Conservation (phyloP, 2,329 filamentous ascomycete genomes). For the Talaromyces sp. region DNA sequence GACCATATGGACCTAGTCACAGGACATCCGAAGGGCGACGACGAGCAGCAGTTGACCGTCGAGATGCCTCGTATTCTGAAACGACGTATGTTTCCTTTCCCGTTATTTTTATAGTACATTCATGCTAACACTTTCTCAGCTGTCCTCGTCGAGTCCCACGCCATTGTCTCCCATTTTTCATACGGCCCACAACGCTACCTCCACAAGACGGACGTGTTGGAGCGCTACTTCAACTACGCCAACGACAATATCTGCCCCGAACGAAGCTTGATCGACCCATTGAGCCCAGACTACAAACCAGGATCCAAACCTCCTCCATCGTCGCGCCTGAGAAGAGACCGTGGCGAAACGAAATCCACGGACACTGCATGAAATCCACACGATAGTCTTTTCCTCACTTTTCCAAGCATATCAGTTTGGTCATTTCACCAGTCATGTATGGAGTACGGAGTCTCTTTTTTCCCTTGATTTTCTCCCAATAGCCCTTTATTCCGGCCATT, state of each 20-base stretch:
- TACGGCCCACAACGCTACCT: slow-evolving; percentile 10
- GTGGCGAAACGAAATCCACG: background rate
- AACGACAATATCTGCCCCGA: slow-evolving; percentile 10
- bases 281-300: slow-evolving; percentile 1
- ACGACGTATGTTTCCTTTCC: slow-evolving; percentile 6
- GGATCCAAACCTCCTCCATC: background rate
- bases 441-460: background rate
- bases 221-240: slow-evolving; percentile 13
- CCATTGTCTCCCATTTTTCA: slow-evolving; percentile 13
- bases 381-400: background rate
- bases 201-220: slow-evolving; percentile 11
- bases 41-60: slow-evolving; percentile 12
- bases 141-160: slow-evolving; percentile 11
- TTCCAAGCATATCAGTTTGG: background rate
- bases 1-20: slow-evolving; percentile 11
- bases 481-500: background rate
- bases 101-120: background rate
- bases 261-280: slow-evolving; percentile 8
- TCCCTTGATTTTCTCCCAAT: background rate
- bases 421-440: background rate
- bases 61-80: slow-evolving; percentile 10
- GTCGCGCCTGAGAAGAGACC: background rate
- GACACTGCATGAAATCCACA: background rate
- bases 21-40: slow-evolving; percentile 9
- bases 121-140: slow-evolving; percentile 4